These are phyloP conservation scores for Themeda triandra DNA, from an alignment of 176 grass and related monocot species.

Conservation along the genomic window DNA sequence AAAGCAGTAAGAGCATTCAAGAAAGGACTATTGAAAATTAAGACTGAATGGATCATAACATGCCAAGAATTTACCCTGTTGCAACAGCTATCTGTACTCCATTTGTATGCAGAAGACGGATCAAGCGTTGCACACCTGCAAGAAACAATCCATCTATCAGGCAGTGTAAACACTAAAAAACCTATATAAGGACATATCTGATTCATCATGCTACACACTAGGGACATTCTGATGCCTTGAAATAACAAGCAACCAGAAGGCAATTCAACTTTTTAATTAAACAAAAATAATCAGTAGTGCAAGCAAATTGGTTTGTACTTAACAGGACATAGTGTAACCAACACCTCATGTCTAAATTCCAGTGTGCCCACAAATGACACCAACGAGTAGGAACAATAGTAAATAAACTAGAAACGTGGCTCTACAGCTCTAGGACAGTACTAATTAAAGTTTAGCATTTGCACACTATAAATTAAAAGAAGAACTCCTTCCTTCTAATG, in stretches of 20 bases:
- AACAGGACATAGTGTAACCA: not conserved
- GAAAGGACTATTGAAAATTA: not conserved
- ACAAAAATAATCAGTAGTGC: not conserved
- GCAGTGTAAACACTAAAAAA: not conserved
- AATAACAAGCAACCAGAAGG: not conserved
- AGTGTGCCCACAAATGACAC: not conserved
- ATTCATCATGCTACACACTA: not conserved
- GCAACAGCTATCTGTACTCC: constrained; percentile 71
- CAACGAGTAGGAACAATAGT: not conserved
- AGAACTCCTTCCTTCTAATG: too few relatives aligned
- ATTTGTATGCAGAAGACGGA: constrained; percentile 69
- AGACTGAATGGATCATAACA: not conserved
- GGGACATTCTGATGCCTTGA: not conserved
- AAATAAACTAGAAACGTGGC: not conserved
- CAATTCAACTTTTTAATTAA: not conserved
- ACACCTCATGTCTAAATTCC: not conserved
- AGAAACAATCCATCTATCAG: not conserved
- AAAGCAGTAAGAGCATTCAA: not conserved
- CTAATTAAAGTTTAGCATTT: too few relatives aligned
- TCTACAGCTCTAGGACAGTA: too few relatives aligned
- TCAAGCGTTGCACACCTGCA: constrained; percentile 61
- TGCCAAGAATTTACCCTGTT: constrained; percentile 54
- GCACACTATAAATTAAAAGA: too few relatives aligned
- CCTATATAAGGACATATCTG: not conserved
- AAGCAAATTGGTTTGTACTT: not conserved